A percentile compares a stretch with the other conserved stretches of the same genome.
Evolutionary conservation across 106 monocot species (phyloP).

Genomic region (Platanthera guangdongensis): DNA sequence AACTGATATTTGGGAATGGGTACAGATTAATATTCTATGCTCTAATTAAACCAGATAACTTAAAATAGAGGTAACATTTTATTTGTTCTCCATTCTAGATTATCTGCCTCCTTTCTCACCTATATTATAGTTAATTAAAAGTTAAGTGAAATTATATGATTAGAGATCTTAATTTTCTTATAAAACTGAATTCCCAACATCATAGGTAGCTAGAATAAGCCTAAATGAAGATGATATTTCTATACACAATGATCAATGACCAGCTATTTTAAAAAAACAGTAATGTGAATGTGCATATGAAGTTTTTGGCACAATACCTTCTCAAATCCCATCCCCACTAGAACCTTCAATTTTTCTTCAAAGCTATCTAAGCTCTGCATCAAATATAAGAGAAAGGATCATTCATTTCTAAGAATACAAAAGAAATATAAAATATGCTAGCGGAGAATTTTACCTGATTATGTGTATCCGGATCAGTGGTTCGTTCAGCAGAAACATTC

Average conservation of each 20-base stretch:
- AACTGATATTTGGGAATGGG: no score
- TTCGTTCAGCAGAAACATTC: constrained; percentile 19
- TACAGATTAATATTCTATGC: no score
- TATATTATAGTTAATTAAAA: no score
- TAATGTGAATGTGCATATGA: background rate
- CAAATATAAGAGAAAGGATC: constrained; percentile 10
- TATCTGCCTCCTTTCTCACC: no score
- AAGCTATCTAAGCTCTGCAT: constrained; percentile 62
- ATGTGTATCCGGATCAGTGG: constrained; percentile 18
- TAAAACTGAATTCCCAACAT: background rate
- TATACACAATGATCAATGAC: background rate
- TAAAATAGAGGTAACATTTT: no score
- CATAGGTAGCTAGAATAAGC: background rate
- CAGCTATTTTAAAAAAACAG: background rate
- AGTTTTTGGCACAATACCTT: constrained; percentile 43
- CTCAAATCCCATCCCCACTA: constrained; percentile 90
- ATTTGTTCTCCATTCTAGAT: no score
- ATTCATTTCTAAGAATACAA: background rate
- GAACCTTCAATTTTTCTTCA: constrained; percentile 84
- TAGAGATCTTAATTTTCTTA: background rate
- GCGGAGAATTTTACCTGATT: constrained; percentile 37
- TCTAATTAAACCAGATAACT: no score
- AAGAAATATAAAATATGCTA: constrained; percentile 3
- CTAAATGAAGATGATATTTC: background rate
- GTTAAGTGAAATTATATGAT: no score